These are phyloP conservation scores for Ceratobasidium sp. DNA, from an alignment of 1,284 basidiomycete genomes.

Conservation along the genomic window DNA sequence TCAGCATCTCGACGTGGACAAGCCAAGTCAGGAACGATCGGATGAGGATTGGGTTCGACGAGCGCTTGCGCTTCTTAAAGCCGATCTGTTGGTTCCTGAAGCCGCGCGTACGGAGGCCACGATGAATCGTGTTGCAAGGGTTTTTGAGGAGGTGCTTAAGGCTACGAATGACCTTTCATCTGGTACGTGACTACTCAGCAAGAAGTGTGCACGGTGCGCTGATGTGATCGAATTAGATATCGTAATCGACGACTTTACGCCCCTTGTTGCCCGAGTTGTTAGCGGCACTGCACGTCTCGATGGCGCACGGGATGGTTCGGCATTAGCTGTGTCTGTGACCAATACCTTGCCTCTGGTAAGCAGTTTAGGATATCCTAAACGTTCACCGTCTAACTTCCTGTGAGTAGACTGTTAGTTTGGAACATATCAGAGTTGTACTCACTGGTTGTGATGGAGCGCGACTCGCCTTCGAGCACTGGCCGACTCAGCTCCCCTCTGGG, in stretches of 20 bases:
- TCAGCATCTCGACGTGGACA: slow-evolving; percentile 76
- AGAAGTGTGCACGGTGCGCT: not conserved
- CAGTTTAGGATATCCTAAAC: slow-evolving; percentile 45
- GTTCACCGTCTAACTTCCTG: not conserved
- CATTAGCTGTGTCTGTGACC: slow-evolving; percentile 68
- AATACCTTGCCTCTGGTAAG: slow-evolving; percentile 83
- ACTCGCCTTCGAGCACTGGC: slow-evolving; percentile 2
- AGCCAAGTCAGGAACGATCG: slow-evolving; percentile 66
- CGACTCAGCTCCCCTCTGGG: slow-evolving; percentile 62
- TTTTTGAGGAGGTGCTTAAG: slow-evolving; percentile 68
- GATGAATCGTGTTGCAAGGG: slow-evolving; percentile 58
- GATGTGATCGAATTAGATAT: slow-evolving; percentile 66
- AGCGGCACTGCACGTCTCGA: slow-evolving; percentile 64
- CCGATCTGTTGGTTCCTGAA: slow-evolving; percentile 62
- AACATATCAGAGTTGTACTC: slow-evolving; percentile 59
- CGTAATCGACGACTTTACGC: slow-evolving; percentile 75
- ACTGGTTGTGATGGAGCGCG: slow-evolving; percentile 43
- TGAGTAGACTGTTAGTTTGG: slow-evolving; percentile 53
- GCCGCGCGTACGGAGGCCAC: slow-evolving; percentile 12
- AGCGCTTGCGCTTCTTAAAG: slow-evolving; percentile 76
- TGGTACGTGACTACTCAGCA: slow-evolving; percentile 61
- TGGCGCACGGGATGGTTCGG: slow-evolving; percentile 74
- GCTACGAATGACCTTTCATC: slow-evolving; percentile 68
- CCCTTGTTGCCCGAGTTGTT: slow-evolving; percentile 67
- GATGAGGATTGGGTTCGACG: slow-evolving; percentile 83